Base-by-base conservation (phyloP, 768 basidiomycete genomes). In the Bullera alba region DNA sequence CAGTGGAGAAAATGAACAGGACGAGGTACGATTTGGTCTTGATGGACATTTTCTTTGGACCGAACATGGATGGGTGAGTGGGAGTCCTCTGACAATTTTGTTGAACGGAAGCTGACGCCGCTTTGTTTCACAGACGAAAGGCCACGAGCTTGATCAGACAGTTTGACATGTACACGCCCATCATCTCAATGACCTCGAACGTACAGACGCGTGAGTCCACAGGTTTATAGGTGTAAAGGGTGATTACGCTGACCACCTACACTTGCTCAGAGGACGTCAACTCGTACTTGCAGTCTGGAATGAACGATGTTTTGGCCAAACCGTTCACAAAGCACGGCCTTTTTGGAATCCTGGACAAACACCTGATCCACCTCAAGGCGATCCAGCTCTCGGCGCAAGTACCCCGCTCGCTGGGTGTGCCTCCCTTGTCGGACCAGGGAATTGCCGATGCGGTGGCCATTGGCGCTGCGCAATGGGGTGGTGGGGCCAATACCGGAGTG, bases 121-220 rank as follows among this genome's bases (percentile, higher is more conserved):
- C 16, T 16, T n/a, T 57, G 12, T 22, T 27, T 38, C 25, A 17
- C 23, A 70, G 63, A 19, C 57, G 61, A 22, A 63, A 68, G 50
- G 93, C 93, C 8, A 96, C 93, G 30, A 88, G 83, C 50, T 73
- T 96, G 61, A 95, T 97, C 60, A 79, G 93, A 16, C 87, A 91
- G 74, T 97, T 96, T 68, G 91, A 96, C 75, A 82, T 83, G 51
- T 85, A 84, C 76, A 95, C 92, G 35, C 93, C 93, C 4, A 96
- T 97, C 70, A 95, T 97, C 58, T 93, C 90, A 21, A 97, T 97
- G 93, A 97, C 92, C 46, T 85, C 83, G 64, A 93, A 91, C 71
- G 88, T 87, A 48, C 86, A 88, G 61, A 90, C 91, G 23, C 84
- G 85, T 73, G 86, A 93, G 72, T 63, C 5, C 2, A 8, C 5